phyloP scores from a whole-genome alignment of 2,329 filamentous ascomycete species.

The Grosmannia serpens region DNA sequence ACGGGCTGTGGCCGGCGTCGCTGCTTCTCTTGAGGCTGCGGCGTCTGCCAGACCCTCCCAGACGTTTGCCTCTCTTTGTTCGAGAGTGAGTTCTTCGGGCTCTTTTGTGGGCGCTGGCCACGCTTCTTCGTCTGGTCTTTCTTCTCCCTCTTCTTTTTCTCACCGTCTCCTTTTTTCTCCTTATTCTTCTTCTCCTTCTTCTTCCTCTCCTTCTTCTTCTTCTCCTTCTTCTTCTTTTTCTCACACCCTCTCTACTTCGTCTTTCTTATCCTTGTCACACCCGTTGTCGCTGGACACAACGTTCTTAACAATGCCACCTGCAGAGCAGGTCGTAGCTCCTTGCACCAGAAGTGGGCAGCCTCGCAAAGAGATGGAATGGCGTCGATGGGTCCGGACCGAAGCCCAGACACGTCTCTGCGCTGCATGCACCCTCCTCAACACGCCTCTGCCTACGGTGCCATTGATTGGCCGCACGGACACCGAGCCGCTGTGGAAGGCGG shows the following conservation, averaged over 20 bases:
- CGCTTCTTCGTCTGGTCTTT: background rate
- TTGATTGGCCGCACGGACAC: background rate
- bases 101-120: conserved; percentile 21
- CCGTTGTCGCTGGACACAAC: background rate
- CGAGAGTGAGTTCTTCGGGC: conserved; percentile 37
- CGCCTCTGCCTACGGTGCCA: background rate
- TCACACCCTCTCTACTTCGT: background rate
- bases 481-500: background rate
- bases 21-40: background rate
- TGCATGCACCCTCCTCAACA: background rate
- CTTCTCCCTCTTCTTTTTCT: background rate
- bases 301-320: background rate
- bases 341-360: background rate
- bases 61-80: conserved; percentile 38
- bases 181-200: background rate
- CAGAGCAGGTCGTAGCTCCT: background rate
- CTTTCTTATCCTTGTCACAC: background rate
- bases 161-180: background rate
- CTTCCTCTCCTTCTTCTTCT: background rate
- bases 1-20: background rate
- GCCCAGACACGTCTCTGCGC: background rate
- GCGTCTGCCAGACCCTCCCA: conserved; percentile 27
- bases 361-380: background rate
- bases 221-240: background rate
- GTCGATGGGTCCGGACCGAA: background rate